Conservation (phyloP, 1,139 yeast species). For the Saccharomyces hybrid region DNA sequence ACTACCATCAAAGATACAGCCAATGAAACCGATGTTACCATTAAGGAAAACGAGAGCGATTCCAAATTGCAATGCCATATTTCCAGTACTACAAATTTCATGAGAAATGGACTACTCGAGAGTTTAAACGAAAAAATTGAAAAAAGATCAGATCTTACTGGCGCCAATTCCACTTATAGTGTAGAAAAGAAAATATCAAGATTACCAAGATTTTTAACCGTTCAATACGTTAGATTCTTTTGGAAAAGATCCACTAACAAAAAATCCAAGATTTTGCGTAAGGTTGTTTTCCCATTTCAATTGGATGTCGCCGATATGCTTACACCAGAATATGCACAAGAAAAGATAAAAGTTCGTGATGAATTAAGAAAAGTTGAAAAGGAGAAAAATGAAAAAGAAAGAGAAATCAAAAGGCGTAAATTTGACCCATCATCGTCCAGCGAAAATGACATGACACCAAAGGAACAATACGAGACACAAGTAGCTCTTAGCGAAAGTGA, state of each 20-base stretch:
- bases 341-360: conserved; percentile 68
- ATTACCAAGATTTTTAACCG: conserved; percentile 80
- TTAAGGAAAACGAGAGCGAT: conserved; percentile 50
- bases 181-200: conserved; percentile 63
- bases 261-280: conserved; percentile 88
- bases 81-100: conserved; percentile 73
- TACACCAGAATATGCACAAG: conserved; percentile 61
- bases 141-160: conserved; percentile 62
- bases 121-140: conserved; percentile 73
- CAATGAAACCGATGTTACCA: conserved; percentile 47
- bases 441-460: conserved; percentile 31
- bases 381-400: conserved; percentile 60
- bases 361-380: conserved; percentile 70
- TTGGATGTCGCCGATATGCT: conserved; percentile 81
- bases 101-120: conserved; percentile 74
- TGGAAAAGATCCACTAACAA: conserved; percentile 91
- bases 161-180: conserved; percentile 62
- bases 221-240: conserved; percentile 88
- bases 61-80: conserved; percentile 85
- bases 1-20: conserved; percentile 52
- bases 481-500: conserved; percentile 30
- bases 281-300: conserved; percentile 90
- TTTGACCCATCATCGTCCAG: conserved; percentile 22
- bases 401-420: conserved; percentile 70
- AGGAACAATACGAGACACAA: conserved; percentile 32